A percentile compares a stretch with the other conserved stretches of the same genome.
Conservation (phyloP, 345 rosid genomes). For the Euphorbia tirucalli region DNA sequence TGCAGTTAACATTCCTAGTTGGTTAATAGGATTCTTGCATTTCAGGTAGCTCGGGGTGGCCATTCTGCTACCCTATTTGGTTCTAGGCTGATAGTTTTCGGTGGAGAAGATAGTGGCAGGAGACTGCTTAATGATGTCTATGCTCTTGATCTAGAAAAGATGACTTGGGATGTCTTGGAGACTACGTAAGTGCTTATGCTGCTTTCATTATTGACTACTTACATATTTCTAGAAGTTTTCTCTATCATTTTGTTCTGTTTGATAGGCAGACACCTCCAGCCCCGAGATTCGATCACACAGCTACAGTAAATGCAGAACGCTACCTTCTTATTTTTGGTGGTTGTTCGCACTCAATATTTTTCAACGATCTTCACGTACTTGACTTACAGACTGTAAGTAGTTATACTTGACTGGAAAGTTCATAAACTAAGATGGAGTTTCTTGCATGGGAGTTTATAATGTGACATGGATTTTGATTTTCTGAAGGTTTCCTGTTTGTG, state of each 20-base stretch:
- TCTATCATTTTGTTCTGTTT: constrained; percentile 32
- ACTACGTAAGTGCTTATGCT: constrained; percentile 53
- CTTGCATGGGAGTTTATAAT: constrained; percentile 2
- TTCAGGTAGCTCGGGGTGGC: constrained; percentile 90
- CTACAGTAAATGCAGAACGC: constrained; percentile 65
- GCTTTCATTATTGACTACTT: constrained; percentile 1
- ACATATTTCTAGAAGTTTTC: constrained; percentile 24
- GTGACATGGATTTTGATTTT: background rate
- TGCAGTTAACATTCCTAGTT: background rate
- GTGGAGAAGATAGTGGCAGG: constrained; percentile 86
- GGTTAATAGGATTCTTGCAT: constrained; percentile 20
- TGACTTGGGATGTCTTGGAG: constrained; percentile 76
- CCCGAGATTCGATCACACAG: constrained; percentile 95
- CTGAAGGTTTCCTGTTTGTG: background rate
- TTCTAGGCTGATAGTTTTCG: constrained; percentile 72
- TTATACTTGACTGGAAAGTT: background rate
- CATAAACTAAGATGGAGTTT: background rate
- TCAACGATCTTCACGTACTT: constrained; percentile 84
- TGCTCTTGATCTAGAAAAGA: constrained; percentile 72
- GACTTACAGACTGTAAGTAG: constrained; percentile 81
- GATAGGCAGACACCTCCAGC: constrained; percentile 94
- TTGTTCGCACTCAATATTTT: constrained; percentile 92
- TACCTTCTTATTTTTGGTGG: constrained; percentile 94
- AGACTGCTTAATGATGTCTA: constrained; percentile 76
- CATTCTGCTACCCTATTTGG: constrained; percentile 83